phyloP scores from a whole-genome alignment of 257 asterid species.

The Paraleonurus japonicus region DNA sequence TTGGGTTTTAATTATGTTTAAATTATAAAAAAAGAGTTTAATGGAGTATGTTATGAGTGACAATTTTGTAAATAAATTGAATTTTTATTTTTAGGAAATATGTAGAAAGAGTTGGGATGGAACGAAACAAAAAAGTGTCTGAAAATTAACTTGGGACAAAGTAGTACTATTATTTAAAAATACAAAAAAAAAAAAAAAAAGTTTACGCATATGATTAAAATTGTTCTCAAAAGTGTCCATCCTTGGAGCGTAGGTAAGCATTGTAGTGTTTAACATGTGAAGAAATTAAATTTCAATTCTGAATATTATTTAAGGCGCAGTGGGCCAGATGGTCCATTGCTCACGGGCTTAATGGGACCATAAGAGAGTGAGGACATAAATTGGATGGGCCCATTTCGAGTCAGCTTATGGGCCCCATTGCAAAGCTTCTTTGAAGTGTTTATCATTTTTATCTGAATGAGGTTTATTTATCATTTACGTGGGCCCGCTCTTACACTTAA shows the following conservation, averaged over 20 bases:
- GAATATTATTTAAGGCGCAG: background rate
- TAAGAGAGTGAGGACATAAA: background rate
- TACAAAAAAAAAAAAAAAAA: too few species aligned
- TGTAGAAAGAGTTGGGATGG: too few species aligned
- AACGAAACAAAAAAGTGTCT: too few species aligned
- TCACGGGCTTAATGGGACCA: slow-evolving; percentile 27
- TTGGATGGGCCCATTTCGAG: slow-evolving; percentile 21
- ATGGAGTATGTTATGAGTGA: too few species aligned
- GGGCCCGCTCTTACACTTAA: background rate
- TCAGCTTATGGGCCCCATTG: background rate
- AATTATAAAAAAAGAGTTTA: too few species aligned
- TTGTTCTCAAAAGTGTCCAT: too few species aligned
- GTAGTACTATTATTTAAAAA: too few species aligned
- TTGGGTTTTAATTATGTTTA: too few species aligned
- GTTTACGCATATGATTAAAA: too few species aligned
- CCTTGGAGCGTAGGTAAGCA: background rate
- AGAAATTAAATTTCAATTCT: slow-evolving; percentile 3
- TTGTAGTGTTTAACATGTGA: slow-evolving; percentile 16
- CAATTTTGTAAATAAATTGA: too few species aligned
- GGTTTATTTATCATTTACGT: background rate
- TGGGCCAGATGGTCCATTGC: slow-evolving; percentile 11
- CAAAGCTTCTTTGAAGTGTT: background rate
- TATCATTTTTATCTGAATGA: background rate
- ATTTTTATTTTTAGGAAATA: too few species aligned
- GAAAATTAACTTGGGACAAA: too few species aligned